These are phyloP conservation scores for Metarhizium anisopliae DNA, from an alignment of 2,329 filamentous ascomycete genomes.

Conservation along the genomic window DNA sequence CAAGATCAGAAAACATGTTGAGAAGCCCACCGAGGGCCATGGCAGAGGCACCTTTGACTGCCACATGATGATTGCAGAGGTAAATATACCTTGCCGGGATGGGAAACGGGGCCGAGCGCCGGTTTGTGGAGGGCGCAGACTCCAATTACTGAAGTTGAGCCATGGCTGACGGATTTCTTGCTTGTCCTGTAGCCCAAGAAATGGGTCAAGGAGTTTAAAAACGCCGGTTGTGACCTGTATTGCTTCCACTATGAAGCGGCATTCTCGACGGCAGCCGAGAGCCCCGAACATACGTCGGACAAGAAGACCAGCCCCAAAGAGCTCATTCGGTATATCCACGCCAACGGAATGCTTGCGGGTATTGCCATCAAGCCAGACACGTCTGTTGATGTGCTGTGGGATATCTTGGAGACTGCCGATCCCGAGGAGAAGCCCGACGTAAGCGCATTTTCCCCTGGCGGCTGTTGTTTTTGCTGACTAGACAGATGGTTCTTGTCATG, in stretches of 20 bases:
- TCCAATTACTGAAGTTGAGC: neutral
- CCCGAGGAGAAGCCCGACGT: constrained; percentile 81
- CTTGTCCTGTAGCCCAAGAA: constrained; percentile 65
- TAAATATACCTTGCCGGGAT: constrained; percentile 27
- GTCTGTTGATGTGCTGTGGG: constrained; percentile 82
- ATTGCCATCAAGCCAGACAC: constrained; percentile 95
- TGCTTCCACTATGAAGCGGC: constrained; percentile 99
- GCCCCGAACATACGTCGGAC: constrained; percentile 60
- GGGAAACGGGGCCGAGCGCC: neutral
- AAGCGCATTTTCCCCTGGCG: constrained; percentile 25
- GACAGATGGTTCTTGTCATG: constrained; percentile 96
- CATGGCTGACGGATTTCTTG: neutral
- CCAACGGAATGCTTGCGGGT: constrained; percentile 77
- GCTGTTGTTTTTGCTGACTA: neutral
- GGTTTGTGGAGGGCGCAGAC: neutral
- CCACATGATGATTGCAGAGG: constrained; percentile 99
- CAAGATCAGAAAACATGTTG: constrained; percentile 82
- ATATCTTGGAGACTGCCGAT: constrained; percentile 67
- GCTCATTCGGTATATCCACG: constrained; percentile 85
- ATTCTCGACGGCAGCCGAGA: constrained; percentile 76
- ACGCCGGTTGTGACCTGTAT: constrained; percentile 94
- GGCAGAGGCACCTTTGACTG: constrained; percentile 95
- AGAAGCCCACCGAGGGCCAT: constrained; percentile 56
- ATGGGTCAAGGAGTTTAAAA: constrained; percentile 94
- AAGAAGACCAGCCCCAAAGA: constrained; percentile 72